These are phyloP conservation scores for Kodamaea fungicola DNA, from an alignment of 1,139 yeast genomes.

Conservation along the genomic window DNA sequence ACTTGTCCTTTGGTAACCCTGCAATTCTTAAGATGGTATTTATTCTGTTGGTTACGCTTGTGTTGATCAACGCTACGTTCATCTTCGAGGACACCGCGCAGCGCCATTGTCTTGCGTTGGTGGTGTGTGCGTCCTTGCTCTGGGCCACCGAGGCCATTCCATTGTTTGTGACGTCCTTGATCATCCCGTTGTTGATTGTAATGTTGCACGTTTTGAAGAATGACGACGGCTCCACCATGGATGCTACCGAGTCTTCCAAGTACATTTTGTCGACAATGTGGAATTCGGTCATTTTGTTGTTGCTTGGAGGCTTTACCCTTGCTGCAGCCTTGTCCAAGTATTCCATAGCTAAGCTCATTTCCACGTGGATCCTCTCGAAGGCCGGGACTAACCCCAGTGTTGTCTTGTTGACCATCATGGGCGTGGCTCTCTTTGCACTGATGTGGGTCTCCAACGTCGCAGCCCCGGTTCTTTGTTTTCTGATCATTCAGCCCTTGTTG, in stretches of 20 bases:
- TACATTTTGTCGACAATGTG: conserved; percentile 62
- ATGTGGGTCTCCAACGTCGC: conserved; percentile 84
- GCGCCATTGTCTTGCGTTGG: conserved; percentile 63
- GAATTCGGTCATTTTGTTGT: conserved; percentile 68
- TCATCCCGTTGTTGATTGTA: conserved; percentile 59
- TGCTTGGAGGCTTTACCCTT: conserved; percentile 69
- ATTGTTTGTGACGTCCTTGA: conserved; percentile 60
- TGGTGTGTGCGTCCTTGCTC: conserved; percentile 63
- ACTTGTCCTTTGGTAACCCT: conserved; percentile 39
- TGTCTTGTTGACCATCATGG: conserved; percentile 62
- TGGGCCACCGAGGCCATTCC: conserved; percentile 79
- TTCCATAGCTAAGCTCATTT: conserved; percentile 63
- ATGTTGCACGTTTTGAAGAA: conserved; percentile 55
- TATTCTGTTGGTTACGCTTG: conserved; percentile 43
- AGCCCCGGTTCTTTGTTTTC: conserved; percentile 70
- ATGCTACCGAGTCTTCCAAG: conserved; percentile 51
- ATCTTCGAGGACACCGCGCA: conserved; percentile 58
- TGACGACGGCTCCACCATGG: conserved; percentile 49
- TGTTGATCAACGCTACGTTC: conserved; percentile 34
- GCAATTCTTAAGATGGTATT: conserved; percentile 43
- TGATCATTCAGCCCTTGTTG: conserved; percentile 61
- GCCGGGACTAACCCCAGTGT: conserved; percentile 68
- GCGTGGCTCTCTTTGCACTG: conserved; percentile 63
- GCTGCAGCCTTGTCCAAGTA: conserved; percentile 73
- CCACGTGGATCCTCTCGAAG: conserved; percentile 59